phyloP scores from a whole-genome alignment of 2,329 filamentous ascomycete genomes.

The Pseudogymnoascus sp. region DNA sequence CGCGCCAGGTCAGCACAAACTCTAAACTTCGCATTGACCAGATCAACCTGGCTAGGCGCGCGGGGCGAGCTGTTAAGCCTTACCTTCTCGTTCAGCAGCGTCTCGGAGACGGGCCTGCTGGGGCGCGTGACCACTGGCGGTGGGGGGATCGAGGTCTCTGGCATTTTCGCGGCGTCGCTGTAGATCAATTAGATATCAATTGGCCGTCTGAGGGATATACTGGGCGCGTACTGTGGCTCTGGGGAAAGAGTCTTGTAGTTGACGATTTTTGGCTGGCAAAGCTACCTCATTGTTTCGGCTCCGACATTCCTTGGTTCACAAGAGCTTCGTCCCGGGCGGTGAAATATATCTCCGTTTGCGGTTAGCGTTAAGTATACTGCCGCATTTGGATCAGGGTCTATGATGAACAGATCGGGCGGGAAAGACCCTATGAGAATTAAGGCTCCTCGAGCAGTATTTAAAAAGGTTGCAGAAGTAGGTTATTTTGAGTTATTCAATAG shows the following conservation, averaged over 20 bases:
- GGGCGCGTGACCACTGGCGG: constrained; percentile 61
- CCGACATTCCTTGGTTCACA: constrained; percentile 4
- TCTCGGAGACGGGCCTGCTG: constrained; percentile 83
- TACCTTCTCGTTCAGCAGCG: constrained; percentile 98
- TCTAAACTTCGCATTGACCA: not conserved
- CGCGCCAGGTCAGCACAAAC: constrained; percentile 7
- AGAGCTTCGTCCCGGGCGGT: constrained; percentile 3
- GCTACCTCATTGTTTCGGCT: constrained; percentile 7
- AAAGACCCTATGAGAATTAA: not conserved
- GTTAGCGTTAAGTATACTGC: not conserved
- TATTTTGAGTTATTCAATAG: not conserved
- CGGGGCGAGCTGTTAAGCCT: constrained; percentile 2
- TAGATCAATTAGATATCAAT: not conserved
- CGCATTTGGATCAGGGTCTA: not conserved
- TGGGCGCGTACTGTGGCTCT: constrained; percentile 6
- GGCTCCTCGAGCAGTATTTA: not conserved
- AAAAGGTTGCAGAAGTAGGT: not conserved
- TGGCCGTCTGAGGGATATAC: not conserved
- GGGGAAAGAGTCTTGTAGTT: not conserved
- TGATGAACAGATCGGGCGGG: not conserved
- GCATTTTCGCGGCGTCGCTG: constrained; percentile 1
- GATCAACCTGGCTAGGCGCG: not conserved
- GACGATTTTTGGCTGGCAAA: constrained; percentile 6
- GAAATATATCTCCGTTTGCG: not conserved
- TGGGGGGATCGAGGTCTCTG: constrained; percentile 42